Base-by-base conservation (phyloP, 176 grass and related monocot species). In the Metroxylon sagu region DNA sequence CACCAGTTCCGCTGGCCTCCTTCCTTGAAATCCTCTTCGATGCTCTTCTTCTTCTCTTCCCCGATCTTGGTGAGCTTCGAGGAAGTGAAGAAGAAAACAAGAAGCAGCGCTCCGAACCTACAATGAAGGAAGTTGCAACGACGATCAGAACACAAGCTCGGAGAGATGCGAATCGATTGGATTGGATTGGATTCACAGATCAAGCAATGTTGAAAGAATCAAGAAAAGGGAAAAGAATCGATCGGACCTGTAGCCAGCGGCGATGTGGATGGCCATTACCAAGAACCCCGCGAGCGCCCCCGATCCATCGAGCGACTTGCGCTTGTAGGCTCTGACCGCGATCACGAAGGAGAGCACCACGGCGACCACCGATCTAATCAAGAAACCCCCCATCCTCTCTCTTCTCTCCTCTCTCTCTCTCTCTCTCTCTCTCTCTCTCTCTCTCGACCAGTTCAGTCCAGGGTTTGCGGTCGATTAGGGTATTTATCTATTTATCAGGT, bases 1-100 rank as follows among this genome's bases (percentile, higher is more conserved):
- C 75, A 95, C 90, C 90, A 95, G 69, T 95, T 90, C n/a, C 90
- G 76, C 68, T 90, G 90, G 0, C 90, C 90, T 19, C 90, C 86
- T 76, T 95, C 86, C 80, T 90, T 90, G 70, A 90, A 95, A 54
- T 79, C 71, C 18, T 86, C 90, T 15, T 84, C 90, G 50, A 87
- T 27, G 16, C 60, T 50, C 43, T 77, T 77, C 68, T 95, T 95
- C 74, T 80, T 74, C 63, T 87, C 77, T 78, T 76, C 69, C 19
- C 90, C 90, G 57, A 95, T 65, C 81, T 61, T 90, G 25, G 90
- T 95, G 4, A 84, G 35, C 77, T 82, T 95, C 51, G 90, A 95
- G 3, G 90, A 90, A 14, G 77, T 76, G 60, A 76, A 71, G 64
- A 95, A 95, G 86, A 95, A 95, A 29, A 82, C 83, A 19, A 95